Evolutionary conservation across 768 basidiomycete genomes (phyloP), one percentile per base, ranked within the genome.

Genomic region (Boletales sp.): DNA sequence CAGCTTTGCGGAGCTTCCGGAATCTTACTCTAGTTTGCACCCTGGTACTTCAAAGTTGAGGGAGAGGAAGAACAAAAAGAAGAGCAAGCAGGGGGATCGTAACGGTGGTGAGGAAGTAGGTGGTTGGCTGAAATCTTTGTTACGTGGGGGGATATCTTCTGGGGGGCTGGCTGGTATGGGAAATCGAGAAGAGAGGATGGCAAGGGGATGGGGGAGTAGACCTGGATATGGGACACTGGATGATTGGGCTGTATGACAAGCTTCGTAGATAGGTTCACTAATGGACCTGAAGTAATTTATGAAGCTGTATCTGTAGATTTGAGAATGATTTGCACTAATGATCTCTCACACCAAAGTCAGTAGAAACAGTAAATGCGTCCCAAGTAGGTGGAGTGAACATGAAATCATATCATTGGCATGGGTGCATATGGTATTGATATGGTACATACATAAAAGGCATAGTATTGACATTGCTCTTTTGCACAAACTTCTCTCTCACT

Each of bases 1-100:
- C 38, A 86, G 83, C 52, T 90, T 90, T 55, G 86, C 86, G 32
- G 76, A 83, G 68, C 72, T 86, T 42, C 86, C 87, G 0, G 87
- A 88, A 66, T 79, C 82, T 32, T 83, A 85, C 53, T 72, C 77
- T 45, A 62, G 67, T 9, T 67, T 68, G 48, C 64, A 59, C 51
- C 63, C 58, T 45, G 67, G 60, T 14, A 65, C 53, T 32, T 67
- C 72, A 47, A 70, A 68, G 54, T 63, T 72, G 43, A 69, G 69
- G 56, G 57, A 55, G 31, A 67, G 64, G 49, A 58, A 59, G 47
- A 47, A 44, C 21, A 62, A 57, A 51, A 71, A 63, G 51, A 72
- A 68, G 34, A 66, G 42, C 47, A 70, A 69, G 55, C 67, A 69
- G 45, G 53, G 62, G 42, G 67, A 72, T 57, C 60, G 60, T 17